Percentiles rank a stretch among this genome's conserved stretches.
These are phyloP conservation scores for Phtheirospermum japonicum DNA, from an alignment of 257 asterid genomes.

Conservation along the genomic window DNA sequence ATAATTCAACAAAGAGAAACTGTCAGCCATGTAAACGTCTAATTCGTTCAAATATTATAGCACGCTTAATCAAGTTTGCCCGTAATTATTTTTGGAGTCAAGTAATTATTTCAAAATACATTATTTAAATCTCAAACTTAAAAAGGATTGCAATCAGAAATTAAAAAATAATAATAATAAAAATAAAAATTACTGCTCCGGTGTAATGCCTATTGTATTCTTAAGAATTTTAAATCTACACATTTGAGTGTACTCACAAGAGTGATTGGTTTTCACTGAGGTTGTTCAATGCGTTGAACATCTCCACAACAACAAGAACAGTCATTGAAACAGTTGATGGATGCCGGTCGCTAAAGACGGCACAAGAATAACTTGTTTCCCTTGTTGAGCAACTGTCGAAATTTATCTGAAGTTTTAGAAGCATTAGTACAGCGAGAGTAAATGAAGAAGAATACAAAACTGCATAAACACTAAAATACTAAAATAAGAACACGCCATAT, in stretches of 20 bases:
- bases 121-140: not conserved
- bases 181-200: not conserved
- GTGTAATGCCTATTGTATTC: conserved; percentile 4
- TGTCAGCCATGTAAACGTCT: conserved; percentile 23
- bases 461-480: conserved; percentile 1
- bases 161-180: not conserved
- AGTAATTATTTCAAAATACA: not conserved
- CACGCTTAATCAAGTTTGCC: too few species aligned
- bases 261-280: conserved; percentile 99
- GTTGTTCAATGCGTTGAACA: conserved; percentile 97
- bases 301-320: conserved; percentile 96
- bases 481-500: not conserved
- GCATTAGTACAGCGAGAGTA: conserved; percentile 24
- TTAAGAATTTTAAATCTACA: not conserved
- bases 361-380: conserved; percentile 76
- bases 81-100: too few species aligned
- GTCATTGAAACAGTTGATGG: conserved; percentile 98
- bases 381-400: conserved; percentile 92
- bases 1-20: conserved; percentile 24
- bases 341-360: conserved; percentile 77
- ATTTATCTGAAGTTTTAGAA: conserved; percentile 58
- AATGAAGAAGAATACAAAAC: not conserved
- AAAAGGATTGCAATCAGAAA: not conserved
- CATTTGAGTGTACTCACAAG: conserved; percentile 51
- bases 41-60: not conserved